Base-by-base conservation (phyloP, 2,329 filamentous ascomycete genomes). In the Calonectria pseudoreteaudii region DNA sequence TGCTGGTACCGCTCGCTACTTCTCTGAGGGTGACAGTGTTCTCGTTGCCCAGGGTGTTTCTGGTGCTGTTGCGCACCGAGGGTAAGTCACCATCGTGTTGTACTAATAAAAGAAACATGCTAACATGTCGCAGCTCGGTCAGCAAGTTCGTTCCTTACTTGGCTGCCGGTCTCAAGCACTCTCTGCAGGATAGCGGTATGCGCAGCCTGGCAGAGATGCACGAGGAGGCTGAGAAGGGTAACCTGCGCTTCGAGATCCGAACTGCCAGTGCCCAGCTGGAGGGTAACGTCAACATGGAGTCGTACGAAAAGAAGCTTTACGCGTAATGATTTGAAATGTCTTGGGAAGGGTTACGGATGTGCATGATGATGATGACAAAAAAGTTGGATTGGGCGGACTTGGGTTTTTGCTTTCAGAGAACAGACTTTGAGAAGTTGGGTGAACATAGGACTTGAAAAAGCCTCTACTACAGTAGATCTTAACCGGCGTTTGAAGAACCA, bases 291-390 rank as follows among this genome's bases (percentile, higher is more conserved):
- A 97, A 98, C 88, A 95, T 99, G 90, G 95, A 98, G 89, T 96
- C 95, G 84, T 98, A 98, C 85, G 97, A 98, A 90, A 99, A 99
- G 94, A 99, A 98, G 91, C 94, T 99, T 79, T 99, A 98, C 87
- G 95, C 95, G 81, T 98, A 92, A 86, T 80, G 78, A 80, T 75
- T 78, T 76, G 75, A 74, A 69, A 76, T 41, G 73, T 70, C 72
- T 68, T 34, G 74, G 56, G 69, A 72, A 70, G 52, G 52, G 38
- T 68, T 31, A 73, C 26, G 70, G 60, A 74, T 72, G 68, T 53
- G 68, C 16, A 68, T 70, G 70, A 80, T 62, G 56, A 62, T 62
- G 56, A 62, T 18, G 8, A n/a, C n/a, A 76, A 75, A 68, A 73
- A 53, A 70, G 73, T 76, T 23, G 69, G 71, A 62, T 74, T 73